Evolutionary conservation across 73 alveolate genomes (phyloP), one percentile per base, ranked within the genome.

Genomic region (Paramecium bursaria): DNA sequence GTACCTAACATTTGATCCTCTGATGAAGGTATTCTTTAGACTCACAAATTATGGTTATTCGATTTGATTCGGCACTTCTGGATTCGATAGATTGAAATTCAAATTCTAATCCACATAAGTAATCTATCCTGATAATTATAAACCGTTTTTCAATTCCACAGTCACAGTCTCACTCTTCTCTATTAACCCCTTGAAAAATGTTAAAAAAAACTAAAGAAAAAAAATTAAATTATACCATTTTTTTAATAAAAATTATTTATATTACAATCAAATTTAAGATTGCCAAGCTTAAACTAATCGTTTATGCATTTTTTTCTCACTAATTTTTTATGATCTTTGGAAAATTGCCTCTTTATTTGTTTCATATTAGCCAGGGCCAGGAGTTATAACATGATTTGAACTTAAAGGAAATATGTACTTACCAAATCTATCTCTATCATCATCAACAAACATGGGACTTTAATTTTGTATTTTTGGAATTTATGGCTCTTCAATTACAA

Each of bases 101-200:
- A 79, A 35, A 46, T 79, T 79, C 15, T 73, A 80, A 55, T 79
- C 85, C 7, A 79, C 89, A 79, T 54, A 79, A 33, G 89, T 79
- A 19, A 79, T 27, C 30, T 54, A 39, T 6, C 89, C 89, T 39
- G 51, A 30, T 10, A 79, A 39, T 46, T 79, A 30, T 11, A 79
- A 35, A 33, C 76, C 89, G 44, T 79, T 79, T 21, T 79, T 79
- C 50, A 54, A 53, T 25, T 79, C 89, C 3, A 79, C 55, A 3
- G 89, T 79, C 19, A 79, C 61, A 6, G 46, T 55, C 23, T 50
- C 89, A 23, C 61, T 48, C 10, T 51, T 14, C 35, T 79, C 89
- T 53, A 79, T 61, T 54, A 79, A 23, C 15, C 85, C 76, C 46
- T 61, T 54, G 31, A 79, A 79, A 46, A 53, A 79, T 35, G 89